Conservation (phyloP, 1,284 basidiomycete genomes). For the Boletus smithii region DNA sequence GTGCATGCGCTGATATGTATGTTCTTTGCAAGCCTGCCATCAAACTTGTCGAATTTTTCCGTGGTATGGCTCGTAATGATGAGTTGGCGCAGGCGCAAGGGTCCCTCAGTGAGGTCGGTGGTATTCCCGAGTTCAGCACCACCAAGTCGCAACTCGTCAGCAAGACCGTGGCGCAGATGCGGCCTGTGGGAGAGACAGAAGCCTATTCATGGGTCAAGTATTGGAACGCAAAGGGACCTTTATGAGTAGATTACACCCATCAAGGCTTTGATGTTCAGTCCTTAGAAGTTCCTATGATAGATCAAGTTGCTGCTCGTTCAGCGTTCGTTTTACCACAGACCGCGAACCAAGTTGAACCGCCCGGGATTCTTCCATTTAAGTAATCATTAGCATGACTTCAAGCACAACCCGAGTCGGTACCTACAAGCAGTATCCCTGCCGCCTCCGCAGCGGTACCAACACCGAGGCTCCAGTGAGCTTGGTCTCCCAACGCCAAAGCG, state of each 20-base stretch:
- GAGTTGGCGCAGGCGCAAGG: not conserved
- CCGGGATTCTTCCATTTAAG: too few species aligned
- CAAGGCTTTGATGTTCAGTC: too few species aligned
- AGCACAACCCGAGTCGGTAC: too few species aligned
- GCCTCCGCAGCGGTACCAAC: constrained; percentile 14
- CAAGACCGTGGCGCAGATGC: constrained; percentile 13
- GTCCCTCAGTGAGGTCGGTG: constrained; percentile 9
- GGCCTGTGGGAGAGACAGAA: constrained; percentile 14
- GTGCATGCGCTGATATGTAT: too few species aligned
- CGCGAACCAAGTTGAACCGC: too few species aligned
- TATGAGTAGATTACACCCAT: too few species aligned
- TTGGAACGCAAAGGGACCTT: constrained; percentile 12
- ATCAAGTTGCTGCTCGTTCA: too few species aligned
- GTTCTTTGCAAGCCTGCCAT: too few species aligned
- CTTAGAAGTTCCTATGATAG: too few species aligned
- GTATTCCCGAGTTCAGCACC: constrained; percentile 11
- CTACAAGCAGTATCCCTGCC: too few species aligned
- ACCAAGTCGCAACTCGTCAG: constrained; percentile 11
- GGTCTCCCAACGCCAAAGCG: constrained; percentile 12
- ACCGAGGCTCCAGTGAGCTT: not conserved
- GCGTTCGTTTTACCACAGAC: too few species aligned
- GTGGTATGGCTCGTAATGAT: constrained; percentile 7
- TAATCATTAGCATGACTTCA: too few species aligned
- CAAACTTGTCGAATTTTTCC: constrained; percentile 25
- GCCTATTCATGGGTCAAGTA: constrained; percentile 21